Percentiles rank a stretch among this genome's conserved stretches.
Evolutionary conservation across 345 rosid genomes (phyloP).

Genomic region (Eutrema heterophyllum): DNA sequence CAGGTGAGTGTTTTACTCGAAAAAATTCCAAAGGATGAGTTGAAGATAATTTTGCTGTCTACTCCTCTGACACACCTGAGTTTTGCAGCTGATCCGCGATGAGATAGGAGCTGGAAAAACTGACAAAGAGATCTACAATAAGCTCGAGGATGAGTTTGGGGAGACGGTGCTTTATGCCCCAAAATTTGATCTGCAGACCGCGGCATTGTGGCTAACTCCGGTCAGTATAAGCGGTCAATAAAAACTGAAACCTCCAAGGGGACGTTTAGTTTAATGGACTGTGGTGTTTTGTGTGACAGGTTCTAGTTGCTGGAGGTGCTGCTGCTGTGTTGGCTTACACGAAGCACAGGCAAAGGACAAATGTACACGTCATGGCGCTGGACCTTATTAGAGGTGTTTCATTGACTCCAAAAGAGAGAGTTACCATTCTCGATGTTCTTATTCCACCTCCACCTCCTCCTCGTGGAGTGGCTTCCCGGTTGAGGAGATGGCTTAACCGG

Average conservation of each 20-base stretch:
- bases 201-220: conserved; percentile 88
- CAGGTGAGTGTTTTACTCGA: conserved; percentile 43
- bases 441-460: conserved; percentile 67
- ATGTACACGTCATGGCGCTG: conserved; percentile 85
- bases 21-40: neutral
- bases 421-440: conserved; percentile 82
- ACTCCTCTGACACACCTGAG: neutral
- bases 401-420: conserved; percentile 78
- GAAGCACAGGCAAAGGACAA: conserved; percentile 64
- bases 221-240: conserved; percentile 40
- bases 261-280: neutral
- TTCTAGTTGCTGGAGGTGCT: conserved; percentile 47
- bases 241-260: neutral
- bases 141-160: conserved; percentile 90
- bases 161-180: conserved; percentile 96
- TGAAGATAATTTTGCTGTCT: neutral
- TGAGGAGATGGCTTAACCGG: conserved; percentile 43
- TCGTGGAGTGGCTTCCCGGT: conserved; percentile 42
- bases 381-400: conserved; percentile 78
- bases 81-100: conserved; percentile 78
- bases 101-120: conserved; percentile 79
- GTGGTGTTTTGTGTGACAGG: conserved; percentile 15
- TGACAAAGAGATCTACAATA: conserved; percentile 88
- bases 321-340: conserved; percentile 68
- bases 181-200: conserved; percentile 89